Base-by-base conservation (phyloP, 352 stramenopile species). In the Phytophthora pisi region DNA sequence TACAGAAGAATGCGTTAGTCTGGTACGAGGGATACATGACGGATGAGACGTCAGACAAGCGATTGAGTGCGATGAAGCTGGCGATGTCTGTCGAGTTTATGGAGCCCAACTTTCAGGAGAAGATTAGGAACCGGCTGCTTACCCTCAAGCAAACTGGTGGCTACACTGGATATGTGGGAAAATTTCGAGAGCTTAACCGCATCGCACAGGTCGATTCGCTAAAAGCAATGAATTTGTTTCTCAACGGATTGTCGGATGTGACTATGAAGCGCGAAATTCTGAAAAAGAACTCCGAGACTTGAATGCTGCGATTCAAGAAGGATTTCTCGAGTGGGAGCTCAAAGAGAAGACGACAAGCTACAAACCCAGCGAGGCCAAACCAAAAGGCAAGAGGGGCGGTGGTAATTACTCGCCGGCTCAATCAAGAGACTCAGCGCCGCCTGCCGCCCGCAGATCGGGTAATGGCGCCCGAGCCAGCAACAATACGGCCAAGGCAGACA, bases 1-100 rank as follows among this genome's bases (percentile, higher is more conserved):
- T 68, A 4, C 51, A 57, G 16, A 61, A 61, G 31, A 47, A 68
- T 15, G 52, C 42, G n/a, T n/a, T 65, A 24, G 26, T 68, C 3
- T 68, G 61, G 51, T 61, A 68, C 6, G 20, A 68, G 45, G 2
- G 52, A n/a, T 57, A 52, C 36, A 60, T 61, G 51, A 68, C 51
- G 15, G 43, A 61, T 36, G 42, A 55, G 5, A 36, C 16, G 23
- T 24, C 60, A 2, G 11, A 2, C 5, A 68, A 61, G n/a, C 8
- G 24, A 9, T 68, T 43, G 61, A 68, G 43, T 28, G 42, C 61
- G 4, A 24, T 61, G 42, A 61, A 68, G 24, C 1, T 56, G 15
- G 34, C 51, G 8, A 57, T 61, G 61, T 9, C 16, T 8, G 40
- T 57, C 20, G 42, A 68, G 20, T 68, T 68, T n/a, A 68, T 49